Evolutionary conservation across 2,329 filamentous ascomycete species (phyloP).

Genomic region (Paecilomyces sp.): DNA sequence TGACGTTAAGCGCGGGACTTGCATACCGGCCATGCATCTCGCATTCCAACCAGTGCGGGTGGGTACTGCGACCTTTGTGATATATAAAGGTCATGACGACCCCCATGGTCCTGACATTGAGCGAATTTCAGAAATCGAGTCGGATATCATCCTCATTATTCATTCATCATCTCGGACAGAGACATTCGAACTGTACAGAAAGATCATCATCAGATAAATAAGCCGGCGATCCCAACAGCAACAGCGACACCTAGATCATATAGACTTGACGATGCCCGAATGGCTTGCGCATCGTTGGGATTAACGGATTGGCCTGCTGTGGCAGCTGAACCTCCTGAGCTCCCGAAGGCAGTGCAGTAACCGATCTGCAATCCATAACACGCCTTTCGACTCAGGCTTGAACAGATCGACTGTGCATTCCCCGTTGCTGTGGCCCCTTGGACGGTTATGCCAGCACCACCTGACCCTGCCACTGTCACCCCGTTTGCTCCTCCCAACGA

Average conservation of each 20-base stretch:
- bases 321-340: constrained; percentile 9
- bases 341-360: constrained; percentile 37
- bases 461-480: constrained; percentile 43
- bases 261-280: constrained; percentile 26
- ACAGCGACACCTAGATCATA: constrained; percentile 37
- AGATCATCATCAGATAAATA: constrained; percentile 28
- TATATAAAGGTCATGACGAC: neutral
- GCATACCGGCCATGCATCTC: neutral
- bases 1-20: neutral
- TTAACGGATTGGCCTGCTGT: constrained; percentile 8
- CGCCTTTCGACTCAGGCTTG: constrained; percentile 38
- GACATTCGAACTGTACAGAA: neutral
- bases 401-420: constrained; percentile 37
- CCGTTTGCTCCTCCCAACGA: constrained; percentile 44
- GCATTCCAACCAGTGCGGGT: neutral
- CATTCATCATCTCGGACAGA: neutral
- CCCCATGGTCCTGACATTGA: neutral
- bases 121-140: neutral
- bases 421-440: constrained; percentile 34
- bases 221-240: constrained; percentile 39
- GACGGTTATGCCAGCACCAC: constrained; percentile 45
- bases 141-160: neutral
- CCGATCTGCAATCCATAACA: constrained; percentile 43
- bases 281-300: constrained; percentile 13
- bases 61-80: neutral